A percentile compares a stretch with the other conserved stretches of the same genome.
Evolutionary conservation across 306 rosid species (phyloP).

Genomic region (Pyrus bretschneideri): DNA sequence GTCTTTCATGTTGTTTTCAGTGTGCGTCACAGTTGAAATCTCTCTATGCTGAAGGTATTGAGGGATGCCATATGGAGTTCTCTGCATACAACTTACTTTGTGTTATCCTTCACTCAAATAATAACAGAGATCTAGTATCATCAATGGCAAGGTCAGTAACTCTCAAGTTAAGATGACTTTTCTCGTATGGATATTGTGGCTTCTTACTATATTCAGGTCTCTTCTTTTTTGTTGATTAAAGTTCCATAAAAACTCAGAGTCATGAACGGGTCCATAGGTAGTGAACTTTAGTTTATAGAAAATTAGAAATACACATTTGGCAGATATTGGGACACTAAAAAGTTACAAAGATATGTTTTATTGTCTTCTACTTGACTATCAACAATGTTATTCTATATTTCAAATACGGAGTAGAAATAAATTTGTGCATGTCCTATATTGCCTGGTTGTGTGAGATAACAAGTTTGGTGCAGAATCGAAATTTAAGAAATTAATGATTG

Average conservation of each 20-base stretch:
- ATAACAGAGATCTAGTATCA: conserved; percentile 78
- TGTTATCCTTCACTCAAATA: conserved; percentile 84
- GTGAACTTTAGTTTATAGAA: neutral
- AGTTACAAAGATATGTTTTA: neutral
- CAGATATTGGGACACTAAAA: neutral
- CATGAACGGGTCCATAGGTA: neutral
- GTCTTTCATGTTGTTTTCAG: conserved; percentile 44
- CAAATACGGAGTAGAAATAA: neutral
- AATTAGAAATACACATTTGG: neutral
- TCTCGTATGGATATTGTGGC: neutral
- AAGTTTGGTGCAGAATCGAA: neutral
- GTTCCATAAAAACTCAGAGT: neutral
- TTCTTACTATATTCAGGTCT: neutral
- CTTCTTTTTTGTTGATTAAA: neutral
- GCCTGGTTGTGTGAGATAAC: neutral
- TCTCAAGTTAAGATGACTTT: neutral
- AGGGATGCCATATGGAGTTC: conserved; percentile 89
- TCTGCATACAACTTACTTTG: conserved; percentile 95
- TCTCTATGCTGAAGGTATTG: conserved; percentile 85
- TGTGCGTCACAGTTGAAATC: conserved; percentile 84
- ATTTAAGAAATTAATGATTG: neutral
- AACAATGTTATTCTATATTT: neutral
- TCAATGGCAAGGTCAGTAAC: conserved; percentile 72
- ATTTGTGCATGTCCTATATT: neutral
- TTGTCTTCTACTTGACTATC: neutral